Percentiles rank a stretch among this genome's conserved stretches.
Conservation (phyloP, 306 rosid genomes). For the Psophocarpus tetragonolobus region DNA sequence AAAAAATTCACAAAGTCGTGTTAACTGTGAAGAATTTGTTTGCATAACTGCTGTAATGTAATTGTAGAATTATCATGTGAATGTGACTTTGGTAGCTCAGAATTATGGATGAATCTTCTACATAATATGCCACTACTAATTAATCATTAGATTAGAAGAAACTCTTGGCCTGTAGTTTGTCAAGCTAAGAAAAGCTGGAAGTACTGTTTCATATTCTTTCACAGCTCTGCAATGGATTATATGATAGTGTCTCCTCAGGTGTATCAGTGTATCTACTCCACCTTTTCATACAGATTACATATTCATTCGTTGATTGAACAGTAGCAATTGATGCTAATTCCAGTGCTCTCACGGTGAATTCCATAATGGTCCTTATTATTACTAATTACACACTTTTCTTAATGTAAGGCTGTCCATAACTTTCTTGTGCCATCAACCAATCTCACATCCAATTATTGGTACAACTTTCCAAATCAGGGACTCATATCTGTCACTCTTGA, state of each 20-base stretch:
- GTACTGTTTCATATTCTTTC: background rate
- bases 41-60: background rate
- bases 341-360: slow-evolving; percentile 44
- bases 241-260: slow-evolving; percentile 9
- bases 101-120: background rate
- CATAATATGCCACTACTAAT: slow-evolving; percentile 27
- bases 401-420: slow-evolving; percentile 20
- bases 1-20: background rate
- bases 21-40: background rate
- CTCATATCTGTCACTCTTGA: background rate
- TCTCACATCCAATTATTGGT: slow-evolving; percentile 39
- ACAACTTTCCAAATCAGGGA: slow-evolving; percentile 27
- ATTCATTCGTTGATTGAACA: slow-evolving; percentile 5
- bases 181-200: slow-evolving; percentile 1
- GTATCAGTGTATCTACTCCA: slow-evolving; percentile 25
- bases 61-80: background rate
- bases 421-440: slow-evolving; percentile 39
- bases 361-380: slow-evolving; percentile 20
- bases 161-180: slow-evolving; percentile 18
- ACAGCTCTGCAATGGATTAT: background rate
- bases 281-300: slow-evolving; percentile 19
- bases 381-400: slow-evolving; percentile 6
- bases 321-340: slow-evolving; percentile 2
- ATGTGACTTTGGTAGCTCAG: background rate
- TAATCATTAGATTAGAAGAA: slow-evolving; percentile 14